Base-by-base conservation (phyloP, 768 basidiomycete species). In the Collybia nuda region DNA sequence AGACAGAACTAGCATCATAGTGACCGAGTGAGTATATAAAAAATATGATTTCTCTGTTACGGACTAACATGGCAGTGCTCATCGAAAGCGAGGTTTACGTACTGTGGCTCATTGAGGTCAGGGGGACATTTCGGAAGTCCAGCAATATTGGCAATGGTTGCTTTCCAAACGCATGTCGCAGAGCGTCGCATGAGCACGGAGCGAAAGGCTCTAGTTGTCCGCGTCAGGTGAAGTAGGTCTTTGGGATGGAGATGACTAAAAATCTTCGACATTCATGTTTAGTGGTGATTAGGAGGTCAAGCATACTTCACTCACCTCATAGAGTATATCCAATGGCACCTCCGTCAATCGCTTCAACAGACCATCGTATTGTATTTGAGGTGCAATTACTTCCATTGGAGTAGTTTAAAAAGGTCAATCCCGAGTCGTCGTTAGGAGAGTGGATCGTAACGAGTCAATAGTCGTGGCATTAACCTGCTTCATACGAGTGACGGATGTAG, bases 181-280 rank as follows among this genome's bases (percentile, higher is more conserved):
- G 35, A 47, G 1, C 53, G 44, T 1, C 40, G 51, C 49, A 55
- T 45, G 19, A 55, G 47, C 2, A 44, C 40, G 5, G 45, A 35
- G 7, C 46, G 45, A 15, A 51, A 50, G 5, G 47, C 45, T 24
- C 48, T 55, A 26, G 21, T 40, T 3, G 41, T 73, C 14, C 78
- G 71, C 14, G 78, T 62, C 17, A 81, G 68, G 43, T 61, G 66
- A 19, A 81, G 68, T 14, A 81, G 65, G 57, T 80, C 78, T n/a
- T 61, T 29, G 2, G 78, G 77, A 32, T 67, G 63, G 5, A 81
- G 56, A 45, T 74, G 69, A 26, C 60, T 61, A 48, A 78, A 74
- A 46, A 81, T 73, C 77, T 81, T 48, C 39, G 41, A 32, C 17
- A 39, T 18, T 24, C 24, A 22, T 28, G 17, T 5, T 2, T 8